phyloP scores from a whole-genome alignment of 192 early-diverging fungal species.

The Entomortierella lignicola region DNA sequence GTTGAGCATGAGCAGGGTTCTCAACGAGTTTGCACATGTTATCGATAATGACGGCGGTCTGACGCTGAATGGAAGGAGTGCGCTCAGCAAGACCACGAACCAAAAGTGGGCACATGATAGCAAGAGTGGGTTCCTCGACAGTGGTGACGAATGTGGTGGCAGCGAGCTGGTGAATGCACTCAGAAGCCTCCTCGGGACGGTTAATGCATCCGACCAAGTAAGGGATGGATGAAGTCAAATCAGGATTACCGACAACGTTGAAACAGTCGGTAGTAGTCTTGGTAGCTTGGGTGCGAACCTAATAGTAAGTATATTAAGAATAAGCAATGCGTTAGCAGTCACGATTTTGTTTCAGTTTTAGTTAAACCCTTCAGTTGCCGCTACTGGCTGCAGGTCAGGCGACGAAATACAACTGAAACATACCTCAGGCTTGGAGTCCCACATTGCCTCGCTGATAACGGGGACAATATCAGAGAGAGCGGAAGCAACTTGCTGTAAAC shows the following conservation, averaged over 20 bases:
- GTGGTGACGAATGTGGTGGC: slow-evolving; percentile 85
- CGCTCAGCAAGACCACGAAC: slow-evolving; percentile 79
- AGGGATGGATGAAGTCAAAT: slow-evolving; percentile 81
- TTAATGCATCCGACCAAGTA: slow-evolving; percentile 80
- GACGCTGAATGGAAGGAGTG: slow-evolving; percentile 77
- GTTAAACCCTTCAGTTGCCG: background rate
- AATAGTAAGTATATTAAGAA: slow-evolving; percentile 22
- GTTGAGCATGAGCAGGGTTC: slow-evolving; percentile 81
- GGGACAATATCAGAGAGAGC: slow-evolving; percentile 74
- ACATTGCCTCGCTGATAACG: slow-evolving; percentile 79
- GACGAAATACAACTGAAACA: slow-evolving; percentile 30
- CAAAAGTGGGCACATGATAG: slow-evolving; percentile 85
- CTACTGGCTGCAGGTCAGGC: background rate
- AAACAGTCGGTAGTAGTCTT: slow-evolving; percentile 76
- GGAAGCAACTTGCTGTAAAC: slow-evolving; percentile 54
- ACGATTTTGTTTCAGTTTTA: slow-evolving; percentile 8
- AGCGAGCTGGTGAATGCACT: slow-evolving; percentile 82
- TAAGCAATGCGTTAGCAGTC: background rate
- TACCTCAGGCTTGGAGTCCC: slow-evolving; percentile 86
- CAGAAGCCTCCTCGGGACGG: slow-evolving; percentile 82
- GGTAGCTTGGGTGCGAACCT: slow-evolving; percentile 63
- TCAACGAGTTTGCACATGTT: slow-evolving; percentile 94
- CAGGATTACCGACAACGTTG: slow-evolving; percentile 81
- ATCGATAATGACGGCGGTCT: slow-evolving; percentile 85
- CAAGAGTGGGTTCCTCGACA: slow-evolving; percentile 80